These are phyloP conservation scores for Priceomyces fermenticarens DNA, from an alignment of 805 yeast species.

Conservation along the genomic window DNA sequence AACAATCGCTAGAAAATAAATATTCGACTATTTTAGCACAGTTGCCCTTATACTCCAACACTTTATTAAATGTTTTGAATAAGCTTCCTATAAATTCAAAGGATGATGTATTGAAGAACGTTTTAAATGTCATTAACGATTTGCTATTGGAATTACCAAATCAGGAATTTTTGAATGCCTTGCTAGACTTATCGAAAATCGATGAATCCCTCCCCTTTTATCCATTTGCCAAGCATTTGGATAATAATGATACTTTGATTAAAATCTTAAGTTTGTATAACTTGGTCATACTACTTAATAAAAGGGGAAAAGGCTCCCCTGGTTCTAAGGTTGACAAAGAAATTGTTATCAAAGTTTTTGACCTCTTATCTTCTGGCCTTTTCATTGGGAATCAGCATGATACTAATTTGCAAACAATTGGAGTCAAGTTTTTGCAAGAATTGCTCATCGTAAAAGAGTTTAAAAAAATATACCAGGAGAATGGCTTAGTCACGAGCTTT, in stretches of 20 bases:
- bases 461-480: slow-evolving; percentile 46
- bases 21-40: slow-evolving; percentile 40
- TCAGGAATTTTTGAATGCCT: slow-evolving; percentile 32
- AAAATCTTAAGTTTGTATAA: slow-evolving; percentile 55
- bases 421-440: slow-evolving; percentile 62
- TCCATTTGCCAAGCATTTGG: slow-evolving; percentile 52
- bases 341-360: slow-evolving; percentile 37
- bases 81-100: slow-evolving; percentile 43
- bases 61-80: slow-evolving; percentile 52
- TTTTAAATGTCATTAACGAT: slow-evolving; percentile 61
- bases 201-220: slow-evolving; percentile 50
- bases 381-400: slow-evolving; percentile 31
- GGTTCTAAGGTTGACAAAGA: slow-evolving; percentile 32
- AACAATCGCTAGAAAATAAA: slow-evolving; percentile 42
- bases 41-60: slow-evolving; percentile 50
- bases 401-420: slow-evolving; percentile 53
- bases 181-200: slow-evolving; percentile 40
- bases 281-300: slow-evolving; percentile 45
- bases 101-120: slow-evolving; percentile 64
- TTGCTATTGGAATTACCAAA: slow-evolving; percentile 40
- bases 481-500: slow-evolving; percentile 32
- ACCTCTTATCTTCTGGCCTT: slow-evolving; percentile 26
- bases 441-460: slow-evolving; percentile 53
- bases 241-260: slow-evolving; percentile 54
- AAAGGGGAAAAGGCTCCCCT: slow-evolving; percentile 16